These are phyloP conservation scores for Pseudogymnoascus sp. DNA, from an alignment of 2,329 filamentous ascomycete genomes.

Conservation along the genomic window DNA sequence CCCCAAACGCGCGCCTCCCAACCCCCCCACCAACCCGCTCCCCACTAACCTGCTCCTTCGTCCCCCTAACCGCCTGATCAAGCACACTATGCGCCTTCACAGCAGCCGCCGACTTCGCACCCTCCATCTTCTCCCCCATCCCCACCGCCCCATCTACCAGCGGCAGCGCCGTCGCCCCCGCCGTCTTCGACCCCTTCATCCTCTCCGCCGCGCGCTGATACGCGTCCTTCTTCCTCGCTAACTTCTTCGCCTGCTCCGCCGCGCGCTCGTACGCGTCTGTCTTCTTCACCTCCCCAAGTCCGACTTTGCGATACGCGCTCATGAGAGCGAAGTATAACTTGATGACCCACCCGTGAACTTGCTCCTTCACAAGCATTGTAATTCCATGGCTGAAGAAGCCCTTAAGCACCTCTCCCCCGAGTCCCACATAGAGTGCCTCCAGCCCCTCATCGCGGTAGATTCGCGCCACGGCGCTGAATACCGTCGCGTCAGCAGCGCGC, in stretches of 20 bases:
- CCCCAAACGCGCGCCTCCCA: background rate
- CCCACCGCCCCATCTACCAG: background rate
- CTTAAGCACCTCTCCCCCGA: slow-evolving; percentile 70
- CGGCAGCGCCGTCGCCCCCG: background rate
- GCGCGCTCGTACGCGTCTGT: slow-evolving; percentile 17
- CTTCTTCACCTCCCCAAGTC: slow-evolving; percentile 26
- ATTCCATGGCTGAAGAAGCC: slow-evolving; percentile 81
- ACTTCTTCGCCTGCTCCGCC: slow-evolving; percentile 13
- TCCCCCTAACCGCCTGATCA: slow-evolving; percentile 11
- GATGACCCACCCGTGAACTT: slow-evolving; percentile 65
- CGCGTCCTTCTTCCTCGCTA: slow-evolving; percentile 15
- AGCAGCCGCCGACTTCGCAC: background rate
- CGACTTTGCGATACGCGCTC: slow-evolving; percentile 36
- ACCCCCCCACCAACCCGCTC: slow-evolving; percentile 12
- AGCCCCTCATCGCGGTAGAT: slow-evolving; percentile 59
- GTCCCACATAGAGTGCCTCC: slow-evolving; percentile 64
- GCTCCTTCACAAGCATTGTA: slow-evolving; percentile 80
- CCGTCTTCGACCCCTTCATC: background rate
- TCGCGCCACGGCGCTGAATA: slow-evolving; percentile 56
- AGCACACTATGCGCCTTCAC: background rate
- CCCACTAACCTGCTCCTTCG: background rate
- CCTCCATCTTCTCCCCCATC: background rate
- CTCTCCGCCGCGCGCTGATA: slow-evolving; percentile 18
- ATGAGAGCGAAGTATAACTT: slow-evolving; percentile 62
- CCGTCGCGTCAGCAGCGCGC: slow-evolving; percentile 37